These are phyloP conservation scores for Xenosphaeropsis pyriputrescens DNA, from an alignment of 2,329 filamentous ascomycete species.

Conservation along the genomic window DNA sequence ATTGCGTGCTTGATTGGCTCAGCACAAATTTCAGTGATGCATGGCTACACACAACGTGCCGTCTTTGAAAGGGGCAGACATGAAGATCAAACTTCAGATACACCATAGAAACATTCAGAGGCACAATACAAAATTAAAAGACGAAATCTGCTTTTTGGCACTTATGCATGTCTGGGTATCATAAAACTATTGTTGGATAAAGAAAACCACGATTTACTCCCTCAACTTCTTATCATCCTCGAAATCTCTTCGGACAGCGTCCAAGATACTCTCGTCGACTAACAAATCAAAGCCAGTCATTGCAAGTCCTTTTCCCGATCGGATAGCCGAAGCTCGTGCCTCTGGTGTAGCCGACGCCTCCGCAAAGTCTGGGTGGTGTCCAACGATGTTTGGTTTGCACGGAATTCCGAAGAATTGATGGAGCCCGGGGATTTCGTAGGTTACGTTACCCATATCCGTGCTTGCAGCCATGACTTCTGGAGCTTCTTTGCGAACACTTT, in stretches of 20 bases:
- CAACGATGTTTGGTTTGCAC: neutral
- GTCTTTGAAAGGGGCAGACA: no score
- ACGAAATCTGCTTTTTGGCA: no score
- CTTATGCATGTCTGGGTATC: no score
- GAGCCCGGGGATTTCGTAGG: constrained; percentile 1
- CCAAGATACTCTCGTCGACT: constrained; percentile 1
- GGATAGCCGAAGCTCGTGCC: constrained; percentile 1
- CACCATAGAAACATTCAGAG: no score
- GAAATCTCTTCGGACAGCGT: constrained; percentile 1
- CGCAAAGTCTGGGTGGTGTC: constrained; percentile 1
- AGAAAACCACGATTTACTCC: no score
- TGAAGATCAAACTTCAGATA: no score
- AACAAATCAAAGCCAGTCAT: constrained; percentile 1
- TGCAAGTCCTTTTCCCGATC: constrained; percentile 2
- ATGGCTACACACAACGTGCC: no score
- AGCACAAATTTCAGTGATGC: no score
- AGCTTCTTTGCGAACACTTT: neutral
- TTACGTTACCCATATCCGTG: constrained; percentile 3
- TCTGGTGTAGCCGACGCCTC: constrained; percentile 1
- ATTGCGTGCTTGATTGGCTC: no score
- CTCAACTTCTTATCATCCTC: constrained; percentile 1
- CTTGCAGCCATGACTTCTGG: neutral
- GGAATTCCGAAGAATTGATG: constrained; percentile 1
- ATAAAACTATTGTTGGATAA: no score
- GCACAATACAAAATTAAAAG: no score